Evolutionary conservation across 129 eudicot species (phyloP).

Genomic region (Artemisia argyi): DNA sequence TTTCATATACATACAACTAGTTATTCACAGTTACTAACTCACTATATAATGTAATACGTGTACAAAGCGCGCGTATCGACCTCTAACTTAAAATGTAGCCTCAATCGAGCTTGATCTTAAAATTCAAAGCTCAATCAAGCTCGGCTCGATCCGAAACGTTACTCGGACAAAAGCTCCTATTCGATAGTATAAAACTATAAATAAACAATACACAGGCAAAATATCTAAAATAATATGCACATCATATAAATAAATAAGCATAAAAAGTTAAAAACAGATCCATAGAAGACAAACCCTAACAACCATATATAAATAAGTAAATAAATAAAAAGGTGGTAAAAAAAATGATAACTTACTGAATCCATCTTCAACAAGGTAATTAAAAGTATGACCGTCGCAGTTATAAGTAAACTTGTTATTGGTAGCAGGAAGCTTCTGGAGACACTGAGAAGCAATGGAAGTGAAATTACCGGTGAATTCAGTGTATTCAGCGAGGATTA

Average conservation of each 20-base stretch:
- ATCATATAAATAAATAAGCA: neutral
- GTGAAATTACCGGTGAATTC: slow-evolving; percentile 60
- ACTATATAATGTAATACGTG: too few relatives aligned
- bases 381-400: slow-evolving; percentile 61
- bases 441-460: slow-evolving; percentile 53
- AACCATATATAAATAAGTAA: neutral
- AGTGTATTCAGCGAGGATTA: slow-evolving; percentile 53
- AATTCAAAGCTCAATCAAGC: too few relatives aligned
- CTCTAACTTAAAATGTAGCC: too few relatives aligned
- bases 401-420: slow-evolving; percentile 52
- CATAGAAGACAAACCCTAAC: slow-evolving; percentile 1
- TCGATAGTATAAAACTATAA: too few relatives aligned
- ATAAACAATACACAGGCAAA: too few relatives aligned
- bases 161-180: too few relatives aligned
- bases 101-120: too few relatives aligned
- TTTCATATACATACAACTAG: too few relatives aligned
- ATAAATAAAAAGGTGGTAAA: neutral
- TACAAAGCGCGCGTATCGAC: too few relatives aligned
- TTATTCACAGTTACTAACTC: too few relatives aligned
- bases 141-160: too few relatives aligned
- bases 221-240: neutral
- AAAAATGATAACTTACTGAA: slow-evolving; percentile 34
- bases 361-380: slow-evolving; percentile 62
- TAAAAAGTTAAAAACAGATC: neutral
- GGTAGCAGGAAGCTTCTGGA: slow-evolving; percentile 56